Evolutionary conservation across 176 grass and related monocot genomes (phyloP), one percentile per base, ranked within the genome.

Genomic region (Oryza glumipatula): DNA sequence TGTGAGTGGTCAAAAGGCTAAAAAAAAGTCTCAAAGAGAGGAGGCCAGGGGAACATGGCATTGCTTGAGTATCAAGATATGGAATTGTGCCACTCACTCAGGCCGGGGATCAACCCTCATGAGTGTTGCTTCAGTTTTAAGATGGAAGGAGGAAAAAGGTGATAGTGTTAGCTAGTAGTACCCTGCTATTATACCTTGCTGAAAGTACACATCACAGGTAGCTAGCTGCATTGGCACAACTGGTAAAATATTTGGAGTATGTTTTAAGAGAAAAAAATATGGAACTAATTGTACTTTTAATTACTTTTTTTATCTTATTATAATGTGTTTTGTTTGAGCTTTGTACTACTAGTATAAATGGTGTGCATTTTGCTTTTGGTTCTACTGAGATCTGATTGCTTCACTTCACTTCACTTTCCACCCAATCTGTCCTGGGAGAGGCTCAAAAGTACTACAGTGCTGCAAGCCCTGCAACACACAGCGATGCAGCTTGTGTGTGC

Each of bases 1-100:
- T 63, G 79, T 76, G 56, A 44, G 47, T 41, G 88, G 88, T 90
- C 88, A 90, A 90, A 90, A 86, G 84, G 36, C 79, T 83, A 82
- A 67, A 86, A 65, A 65, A n/a, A 11, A 9, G 2, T 58, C 54
- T n/a, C 19, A 63, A 63, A 63, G 19, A 63, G 13, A 63, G 19
- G 56, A 67, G n/a, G 52, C 52, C 52, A 21, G 23, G 23, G 60
- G 83, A 56, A 30, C 73, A 86, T 86, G 65, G 76, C 67, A 9
- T 86, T 86, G 88, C 88, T 90, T 90, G 67, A 82, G 84, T 79
- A 82, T 78, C 88, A 86, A 79, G 88, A 73, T 78, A 76, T 79
- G 60, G 68, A 78, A 66, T 22, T 81, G 64, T 76, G 85, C 78
- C 85, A 44, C 84, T 86, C 75, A 54, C 39, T 41, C 68, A 16